Evolutionary conservation across 257 asterid genomes (phyloP), one percentile per base, ranked within the genome.

Genomic region (Asclepias syriaca): DNA sequence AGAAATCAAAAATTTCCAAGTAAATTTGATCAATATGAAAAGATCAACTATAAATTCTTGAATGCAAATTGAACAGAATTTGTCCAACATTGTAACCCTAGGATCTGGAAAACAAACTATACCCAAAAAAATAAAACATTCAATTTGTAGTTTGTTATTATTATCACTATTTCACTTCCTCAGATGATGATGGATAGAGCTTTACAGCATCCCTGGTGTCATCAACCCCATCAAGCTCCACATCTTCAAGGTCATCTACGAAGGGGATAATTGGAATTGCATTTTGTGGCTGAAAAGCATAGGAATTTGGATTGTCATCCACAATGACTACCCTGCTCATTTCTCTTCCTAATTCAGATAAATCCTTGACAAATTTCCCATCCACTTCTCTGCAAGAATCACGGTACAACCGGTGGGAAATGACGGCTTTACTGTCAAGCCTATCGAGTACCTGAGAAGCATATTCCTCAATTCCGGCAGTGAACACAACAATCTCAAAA

Each of bases 221-320:
- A 76, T 83, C 92, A 58, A 75, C 84, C 45, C 65, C 86, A 65
- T 81, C 85, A 73, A 82, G 82, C 64, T 95, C 99, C 53, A 75
- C 85, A 68, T 95, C 99, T 21, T 67, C 88, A 5, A 75, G 82
- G 79, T 90, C 96, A 74, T 90, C 87, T 0, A 67, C 79, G 75
- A 95, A 92, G 14, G 96, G 94, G 76, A 72, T 80, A 15, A 92
- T 81, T 4, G 96, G 96, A 55, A 95, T 68, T 2, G 90, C 99
- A 21, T 92, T 92, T 19, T 85, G 86, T 0, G 92, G 97, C 81
- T 95, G 97, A 49, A 86, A 75, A 69, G 21, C 59, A 48, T 95
- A 95, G 0, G 96, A 95, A 79, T 84, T 87, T 2, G 99, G 99
- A 66, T 95, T 92, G 70, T 95, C 99, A 71, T 95, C 99, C 61